Conservation (phyloP, 371 early-diverging fungal species). For the Furculomyces boomerangus region DNA sequence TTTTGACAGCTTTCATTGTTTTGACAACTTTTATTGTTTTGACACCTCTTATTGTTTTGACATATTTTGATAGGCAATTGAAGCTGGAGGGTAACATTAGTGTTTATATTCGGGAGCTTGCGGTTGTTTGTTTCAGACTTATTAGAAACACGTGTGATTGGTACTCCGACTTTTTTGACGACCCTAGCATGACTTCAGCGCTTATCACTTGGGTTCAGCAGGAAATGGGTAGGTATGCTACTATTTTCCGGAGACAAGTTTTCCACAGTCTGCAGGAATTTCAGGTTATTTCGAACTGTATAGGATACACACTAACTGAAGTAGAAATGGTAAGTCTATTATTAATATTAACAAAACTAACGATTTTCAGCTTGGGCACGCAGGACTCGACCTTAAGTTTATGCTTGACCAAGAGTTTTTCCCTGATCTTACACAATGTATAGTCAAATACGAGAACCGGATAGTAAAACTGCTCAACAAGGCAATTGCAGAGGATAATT, state of each 20-base stretch:
- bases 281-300: slow-evolving; percentile 66
- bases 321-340: slow-evolving; percentile 20
- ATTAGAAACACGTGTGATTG: slow-evolving; percentile 88
- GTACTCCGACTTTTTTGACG: slow-evolving; percentile 75
- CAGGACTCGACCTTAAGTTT: slow-evolving; percentile 71
- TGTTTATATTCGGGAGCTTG: slow-evolving; percentile 65
- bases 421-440: slow-evolving; percentile 44
- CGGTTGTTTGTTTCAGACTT: slow-evolving; percentile 67
- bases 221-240: slow-evolving; percentile 68
- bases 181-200: slow-evolving; percentile 73
- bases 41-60: slow-evolving; percentile 3
- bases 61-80: slow-evolving; percentile 27
- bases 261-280: slow-evolving; percentile 61
- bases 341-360: not conserved
- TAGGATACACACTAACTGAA: slow-evolving; percentile 47
- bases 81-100: slow-evolving; percentile 72
- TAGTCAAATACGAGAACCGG: slow-evolving; percentile 37
- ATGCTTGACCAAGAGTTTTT: slow-evolving; percentile 61
- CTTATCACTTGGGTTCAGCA: slow-evolving; percentile 80
- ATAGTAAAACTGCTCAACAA: slow-evolving; percentile 31
- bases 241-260: slow-evolving; percentile 72
- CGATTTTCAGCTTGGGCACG: slow-evolving; percentile 16
- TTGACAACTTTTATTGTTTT: slow-evolving; percentile 4
- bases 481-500: slow-evolving; percentile 38
- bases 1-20: not conserved